These are phyloP conservation scores for Rhododendron ovatum DNA, from an alignment of 148 eudicot genomes.

Conservation along the genomic window DNA sequence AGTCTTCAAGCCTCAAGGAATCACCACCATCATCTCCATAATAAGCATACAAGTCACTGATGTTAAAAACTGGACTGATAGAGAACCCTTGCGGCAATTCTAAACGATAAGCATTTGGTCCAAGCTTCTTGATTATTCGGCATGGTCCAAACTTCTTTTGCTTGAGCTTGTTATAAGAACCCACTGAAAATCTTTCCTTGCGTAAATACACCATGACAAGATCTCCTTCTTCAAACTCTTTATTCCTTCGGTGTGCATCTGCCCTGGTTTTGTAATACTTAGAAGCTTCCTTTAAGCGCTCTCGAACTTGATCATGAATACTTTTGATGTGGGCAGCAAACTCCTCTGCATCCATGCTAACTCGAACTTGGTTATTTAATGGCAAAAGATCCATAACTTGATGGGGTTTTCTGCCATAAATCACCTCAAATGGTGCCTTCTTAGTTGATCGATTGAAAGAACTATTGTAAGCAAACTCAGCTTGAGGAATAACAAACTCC, in stretches of 20 bases:
- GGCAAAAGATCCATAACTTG: background rate
- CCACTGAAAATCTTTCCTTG: background rate
- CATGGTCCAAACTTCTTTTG: background rate
- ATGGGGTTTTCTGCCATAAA: background rate
- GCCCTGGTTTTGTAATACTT: background rate
- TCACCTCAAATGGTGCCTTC: background rate
- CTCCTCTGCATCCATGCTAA: background rate
- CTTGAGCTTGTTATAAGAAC: background rate
- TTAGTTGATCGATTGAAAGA: background rate
- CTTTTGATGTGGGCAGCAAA: background rate
- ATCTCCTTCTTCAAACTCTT: too few species aligned
- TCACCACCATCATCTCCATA: background rate
- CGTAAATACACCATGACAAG: background rate
- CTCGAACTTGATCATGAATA: background rate
- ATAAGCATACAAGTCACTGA: background rate
- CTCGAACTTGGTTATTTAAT: background rate
- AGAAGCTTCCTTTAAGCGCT: background rate
- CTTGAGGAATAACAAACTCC: background rate
- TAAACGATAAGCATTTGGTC: background rate
- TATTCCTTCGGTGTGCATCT: background rate
- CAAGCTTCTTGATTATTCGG: background rate
- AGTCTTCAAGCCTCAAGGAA: background rate
- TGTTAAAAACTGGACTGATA: background rate
- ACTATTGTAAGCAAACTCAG: background rate
- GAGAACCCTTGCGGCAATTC: background rate